Evolutionary conservation across 2,329 filamentous ascomycete genomes (phyloP), one percentile per base, ranked within the genome.

Genomic region (Dothiorella sarmentorum): DNA sequence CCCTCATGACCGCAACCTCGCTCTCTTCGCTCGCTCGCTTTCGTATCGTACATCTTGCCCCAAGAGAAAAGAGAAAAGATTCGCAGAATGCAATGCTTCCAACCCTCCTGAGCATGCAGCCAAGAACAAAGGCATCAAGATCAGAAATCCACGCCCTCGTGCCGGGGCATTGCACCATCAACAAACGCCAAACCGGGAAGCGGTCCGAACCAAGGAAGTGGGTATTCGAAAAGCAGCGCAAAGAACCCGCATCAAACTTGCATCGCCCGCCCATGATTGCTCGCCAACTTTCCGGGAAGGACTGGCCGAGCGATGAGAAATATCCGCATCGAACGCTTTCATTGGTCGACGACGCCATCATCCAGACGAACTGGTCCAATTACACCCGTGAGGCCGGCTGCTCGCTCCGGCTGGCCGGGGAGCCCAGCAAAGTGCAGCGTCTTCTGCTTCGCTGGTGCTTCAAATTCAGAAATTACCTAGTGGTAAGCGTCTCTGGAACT

Each of bases 231-330:
- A 56, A 43, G 38, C 44, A 58, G 45, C 44, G 35, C 56, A 58
- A 58, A 58, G 43, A 58, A 58, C 55, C 55, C 43, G 42, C 49
- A 49, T 58, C 56, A 58, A 58, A 58, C 44, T 56, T 58, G 56
- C 45, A 44, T 58, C 27, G 55, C 31, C 37, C 35, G 43, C 42
- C 53, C 40, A 45, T 37, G 31, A 22, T 53, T 40, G 49, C 49
- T 26, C 49, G 49, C 49, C 15, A 40, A 40, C 15, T 31, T 31
- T 40, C 29, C 29, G 7, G n/a, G n/a, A n/a, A n/a, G n/a, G n/a
- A n/a, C n/a, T n/a, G n/a, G n/a, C n/a, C n/a, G n/a, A n/a, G n/a
- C n/a, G n/a, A n/a, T n/a, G n/a, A n/a, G n/a, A n/a, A n/a, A n/a
- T n/a, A n/a, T n/a, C n/a, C n/a, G n/a, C n/a, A n/a, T n/a, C n/a